Conservation (phyloP, 768 basidiomycete genomes). For the Pulveroboletus sp. region DNA sequence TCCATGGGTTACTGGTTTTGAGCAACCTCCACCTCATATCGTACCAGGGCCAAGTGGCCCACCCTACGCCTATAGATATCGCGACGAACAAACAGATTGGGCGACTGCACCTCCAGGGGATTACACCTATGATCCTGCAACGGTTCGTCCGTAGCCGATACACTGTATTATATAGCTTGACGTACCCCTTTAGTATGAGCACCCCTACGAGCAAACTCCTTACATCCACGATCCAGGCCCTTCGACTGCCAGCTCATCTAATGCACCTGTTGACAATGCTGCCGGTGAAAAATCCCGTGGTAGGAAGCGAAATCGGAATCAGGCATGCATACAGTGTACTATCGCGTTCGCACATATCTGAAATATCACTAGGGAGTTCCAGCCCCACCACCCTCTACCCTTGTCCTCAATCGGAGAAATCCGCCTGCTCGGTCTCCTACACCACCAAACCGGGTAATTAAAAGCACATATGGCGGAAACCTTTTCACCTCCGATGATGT, state of each 20-base stretch:
- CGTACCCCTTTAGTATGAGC: conserved; percentile 43
- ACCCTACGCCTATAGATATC: conserved; percentile 56
- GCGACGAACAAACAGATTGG: conserved; percentile 54
- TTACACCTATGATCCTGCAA: conserved; percentile 50
- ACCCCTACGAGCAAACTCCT: conserved; percentile 53
- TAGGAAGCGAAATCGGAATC: conserved; percentile 62
- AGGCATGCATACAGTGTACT: conserved; percentile 34
- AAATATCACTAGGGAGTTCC: conserved; percentile 44
- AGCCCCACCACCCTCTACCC: conserved; percentile 58
- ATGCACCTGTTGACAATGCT: conserved; percentile 19
- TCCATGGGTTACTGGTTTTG: conserved; percentile 54
- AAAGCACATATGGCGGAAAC: conserved; percentile 87
- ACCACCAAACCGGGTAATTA: conserved; percentile 77
- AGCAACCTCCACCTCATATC: conserved; percentile 44
- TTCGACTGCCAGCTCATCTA: conserved; percentile 40
- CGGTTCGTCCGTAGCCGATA: conserved; percentile 35
- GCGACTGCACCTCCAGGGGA: conserved; percentile 37
- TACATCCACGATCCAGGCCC: conserved; percentile 54
- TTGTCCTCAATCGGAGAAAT: conserved; percentile 61
- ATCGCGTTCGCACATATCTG: neutral
- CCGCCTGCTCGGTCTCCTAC: conserved; percentile 78
- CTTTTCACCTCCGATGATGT: conserved; percentile 83
- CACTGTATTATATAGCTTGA: conserved; percentile 4
- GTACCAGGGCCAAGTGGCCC: conserved; percentile 42
- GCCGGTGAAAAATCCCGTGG: conserved; percentile 51